Evolutionary conservation across 2,329 filamentous ascomycete species (phyloP).

Genomic region (Ascochyta koolunga): DNA sequence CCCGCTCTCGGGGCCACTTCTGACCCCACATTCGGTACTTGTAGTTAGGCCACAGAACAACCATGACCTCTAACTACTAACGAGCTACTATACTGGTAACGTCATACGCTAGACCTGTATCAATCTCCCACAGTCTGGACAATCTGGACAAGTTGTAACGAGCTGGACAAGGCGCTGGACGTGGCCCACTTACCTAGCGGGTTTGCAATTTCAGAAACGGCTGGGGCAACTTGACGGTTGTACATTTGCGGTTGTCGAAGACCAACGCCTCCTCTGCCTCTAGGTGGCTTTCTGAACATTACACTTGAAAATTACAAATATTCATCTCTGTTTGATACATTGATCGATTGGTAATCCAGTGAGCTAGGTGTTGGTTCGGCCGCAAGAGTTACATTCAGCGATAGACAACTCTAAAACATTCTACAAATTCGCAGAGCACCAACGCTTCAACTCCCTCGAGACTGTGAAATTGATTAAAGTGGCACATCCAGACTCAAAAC

Average conservation of each 20-base stretch:
- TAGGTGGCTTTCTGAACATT: neutral
- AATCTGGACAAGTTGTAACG: neutral
- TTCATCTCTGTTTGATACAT: neutral
- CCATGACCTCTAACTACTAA: neutral
- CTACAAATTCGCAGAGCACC: no score
- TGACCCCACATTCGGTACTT: slow-evolving; percentile 5
- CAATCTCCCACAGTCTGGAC: slow-evolving; percentile 5
- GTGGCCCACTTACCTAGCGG: slow-evolving; percentile 5
- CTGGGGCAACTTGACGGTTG: neutral
- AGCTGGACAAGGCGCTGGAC: slow-evolving; percentile 11
- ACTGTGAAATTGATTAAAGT: no score
- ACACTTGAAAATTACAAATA: neutral
- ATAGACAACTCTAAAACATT: no score
- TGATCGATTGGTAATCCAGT: neutral
- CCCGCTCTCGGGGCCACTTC: neutral
- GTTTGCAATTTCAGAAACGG: neutral
- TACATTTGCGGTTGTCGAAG: neutral
- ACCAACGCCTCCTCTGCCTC: neutral
- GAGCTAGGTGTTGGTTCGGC: no score
- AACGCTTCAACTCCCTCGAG: no score
- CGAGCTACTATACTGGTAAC: neutral
- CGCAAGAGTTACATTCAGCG: no score
- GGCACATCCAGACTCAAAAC: no score
- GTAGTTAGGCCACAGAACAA: neutral
- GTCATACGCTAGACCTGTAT: slow-evolving; percentile 2